Evolutionary conservation across 2,329 filamentous ascomycete genomes (phyloP), one percentile per base, ranked within the genome.

Genomic region (Sodiomyces alkalinus): DNA sequence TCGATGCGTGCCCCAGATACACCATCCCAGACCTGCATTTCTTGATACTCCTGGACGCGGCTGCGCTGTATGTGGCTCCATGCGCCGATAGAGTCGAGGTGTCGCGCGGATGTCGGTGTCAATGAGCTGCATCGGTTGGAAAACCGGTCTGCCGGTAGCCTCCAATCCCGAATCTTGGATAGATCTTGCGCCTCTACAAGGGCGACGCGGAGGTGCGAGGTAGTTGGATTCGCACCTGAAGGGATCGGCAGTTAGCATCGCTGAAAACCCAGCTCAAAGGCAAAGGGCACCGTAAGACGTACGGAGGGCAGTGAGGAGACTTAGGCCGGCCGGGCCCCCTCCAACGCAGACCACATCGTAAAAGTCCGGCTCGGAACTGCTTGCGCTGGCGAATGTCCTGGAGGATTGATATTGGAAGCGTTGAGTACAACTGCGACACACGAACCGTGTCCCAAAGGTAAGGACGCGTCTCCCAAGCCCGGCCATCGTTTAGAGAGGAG

Each of bases 21-120:
- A 36, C 87, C 92, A 51, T 98, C 90, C 90, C 92, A 98, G 18
- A 96, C 90, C 51, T 93, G 80, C 90, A 98, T 98, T 43, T 87
- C 80, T 34, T 92, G 76, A 52, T 94, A 98, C 1, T 75, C 68
- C 56, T 94, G 86, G 19, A 90, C 71, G 18, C 90, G 73, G 5
- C 70, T 60, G 22, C 63, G 57, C 40, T 80, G 67, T 35, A 94
- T 60, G 46, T 92, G 74, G 6, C 63, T 47, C 90, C 87, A 96
- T 27, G 79, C 85, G 19, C 87, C 90, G 35, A 92, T 90, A 4
- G 67, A 61, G 46, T 81, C 65, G 37, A 96, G 66, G 45, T 90
- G 94, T 4, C 64, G 66, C n/a, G 82, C 78, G 1, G 86, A 93
- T 0, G 79, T 68, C 0, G 87, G 87, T 1, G 90, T 98, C 32